phyloP scores from a whole-genome alignment of 163 green algal species.

The Chlorella variabilis region DNA sequence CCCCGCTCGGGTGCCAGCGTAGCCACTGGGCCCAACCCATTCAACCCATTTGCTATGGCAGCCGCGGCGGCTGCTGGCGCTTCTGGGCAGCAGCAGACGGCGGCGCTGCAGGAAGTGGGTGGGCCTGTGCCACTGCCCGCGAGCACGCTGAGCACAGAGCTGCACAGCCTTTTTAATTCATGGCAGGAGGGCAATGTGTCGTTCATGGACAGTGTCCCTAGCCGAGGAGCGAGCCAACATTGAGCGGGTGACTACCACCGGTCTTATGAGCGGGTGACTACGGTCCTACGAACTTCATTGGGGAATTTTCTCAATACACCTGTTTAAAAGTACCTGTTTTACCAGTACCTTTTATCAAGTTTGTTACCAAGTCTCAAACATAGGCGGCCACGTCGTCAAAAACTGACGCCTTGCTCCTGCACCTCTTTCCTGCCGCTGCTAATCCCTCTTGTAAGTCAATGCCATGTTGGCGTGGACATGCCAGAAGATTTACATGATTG shows the following conservation, averaged over 20 bases:
- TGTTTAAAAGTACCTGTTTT: no score
- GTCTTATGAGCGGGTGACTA: no score
- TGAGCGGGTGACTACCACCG: slow-evolving; percentile 50
- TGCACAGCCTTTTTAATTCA: slow-evolving; percentile 7
- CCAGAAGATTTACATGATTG: no score
- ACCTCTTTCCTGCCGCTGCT: no score
- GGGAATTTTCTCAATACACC: no score
- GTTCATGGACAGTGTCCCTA: slow-evolving; percentile 37
- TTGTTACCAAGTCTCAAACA: no score
- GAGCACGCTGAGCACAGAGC: not conserved
- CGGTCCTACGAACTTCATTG: no score
- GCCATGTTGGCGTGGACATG: no score
- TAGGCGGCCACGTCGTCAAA: no score
- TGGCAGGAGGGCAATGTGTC: slow-evolving; percentile 11
- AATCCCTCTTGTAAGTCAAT: no score
- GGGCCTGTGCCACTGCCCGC: not conserved
- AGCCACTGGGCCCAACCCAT: not conserved
- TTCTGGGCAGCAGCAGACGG: not conserved
- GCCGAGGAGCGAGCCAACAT: slow-evolving; percentile 55
- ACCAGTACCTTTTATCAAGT: no score
- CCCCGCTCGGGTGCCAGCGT: not conserved
- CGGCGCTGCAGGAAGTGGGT: not conserved
- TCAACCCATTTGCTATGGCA: slow-evolving; percentile 9
- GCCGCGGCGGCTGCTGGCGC: not conserved
- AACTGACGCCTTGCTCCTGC: no score